Evolutionary conservation across 1,284 basidiomycete species (phyloP).

Genomic region (Ganoderma resinaceum): DNA sequence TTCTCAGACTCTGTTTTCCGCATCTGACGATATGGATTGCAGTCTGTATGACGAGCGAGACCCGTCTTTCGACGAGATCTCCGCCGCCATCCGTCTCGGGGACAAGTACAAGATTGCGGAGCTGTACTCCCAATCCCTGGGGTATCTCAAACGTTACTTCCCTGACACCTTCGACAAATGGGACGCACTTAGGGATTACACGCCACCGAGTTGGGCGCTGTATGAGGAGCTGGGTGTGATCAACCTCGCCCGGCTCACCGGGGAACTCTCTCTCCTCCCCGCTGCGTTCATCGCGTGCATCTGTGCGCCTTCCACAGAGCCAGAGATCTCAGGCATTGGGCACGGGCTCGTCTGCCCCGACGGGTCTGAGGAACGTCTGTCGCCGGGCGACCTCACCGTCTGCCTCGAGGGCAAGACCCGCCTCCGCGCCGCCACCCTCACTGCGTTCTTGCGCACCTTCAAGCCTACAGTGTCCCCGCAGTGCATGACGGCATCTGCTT

Average conservation of each 20-base stretch:
- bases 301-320: background rate
- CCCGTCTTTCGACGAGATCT: background rate
- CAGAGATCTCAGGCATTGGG: too few relatives aligned
- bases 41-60: background rate
- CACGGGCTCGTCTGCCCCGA: too few relatives aligned
- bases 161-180: slow-evolving; percentile 5
- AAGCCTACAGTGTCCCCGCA: background rate
- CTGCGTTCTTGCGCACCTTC: too few relatives aligned
- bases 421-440: too few relatives aligned
- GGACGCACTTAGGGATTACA: background rate
- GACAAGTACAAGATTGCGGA: slow-evolving; percentile 7
- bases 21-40: too few relatives aligned
- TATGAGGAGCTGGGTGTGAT: slow-evolving; percentile 14
- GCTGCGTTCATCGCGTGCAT: slow-evolving; percentile 13
- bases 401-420: too few relatives aligned
- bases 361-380: too few relatives aligned
- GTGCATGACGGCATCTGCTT: background rate
- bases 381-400: too few relatives aligned
- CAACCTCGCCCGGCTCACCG: slow-evolving; percentile 17
- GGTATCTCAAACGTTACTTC: slow-evolving; percentile 8
- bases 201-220: background rate
- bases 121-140: background rate
- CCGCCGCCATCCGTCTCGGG: slow-evolving; percentile 7
- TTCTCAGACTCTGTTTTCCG: too few relatives aligned
- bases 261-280: slow-evolving; percentile 10